Percentiles rank a stretch among this genome's conserved stretches.
phyloP scores from a whole-genome alignment of 2,329 filamentous ascomycete genomes.

The Sclerotinia borealis region DNA sequence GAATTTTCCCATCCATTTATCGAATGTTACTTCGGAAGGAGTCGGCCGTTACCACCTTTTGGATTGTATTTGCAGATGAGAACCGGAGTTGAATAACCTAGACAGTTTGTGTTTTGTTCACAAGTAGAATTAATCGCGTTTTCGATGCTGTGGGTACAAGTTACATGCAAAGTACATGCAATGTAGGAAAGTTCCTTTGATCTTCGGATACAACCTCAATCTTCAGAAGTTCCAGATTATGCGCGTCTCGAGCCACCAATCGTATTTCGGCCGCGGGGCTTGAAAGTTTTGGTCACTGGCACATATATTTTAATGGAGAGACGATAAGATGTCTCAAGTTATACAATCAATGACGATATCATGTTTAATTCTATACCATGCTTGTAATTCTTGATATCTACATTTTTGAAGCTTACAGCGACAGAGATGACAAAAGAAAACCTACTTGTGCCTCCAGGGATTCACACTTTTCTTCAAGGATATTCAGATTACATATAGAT shows the following conservation, averaged over 20 bases:
- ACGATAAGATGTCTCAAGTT: slow-evolving; percentile 1
- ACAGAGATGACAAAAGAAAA: not conserved
- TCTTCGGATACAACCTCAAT: not conserved
- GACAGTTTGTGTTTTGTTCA: not conserved
- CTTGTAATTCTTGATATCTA: not conserved
- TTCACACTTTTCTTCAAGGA: slow-evolving; percentile 3
- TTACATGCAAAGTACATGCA: not conserved
- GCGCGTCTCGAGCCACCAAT: slow-evolving; percentile 6
- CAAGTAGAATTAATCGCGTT: not conserved
- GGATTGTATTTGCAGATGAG: not conserved
- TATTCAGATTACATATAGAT: not conserved
- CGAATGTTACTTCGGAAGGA: slow-evolving; percentile 1
- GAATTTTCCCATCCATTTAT: not conserved
- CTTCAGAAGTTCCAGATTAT: slow-evolving; percentile 6
- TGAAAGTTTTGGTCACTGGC: slow-evolving; percentile 2
- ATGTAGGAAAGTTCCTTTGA: not conserved
- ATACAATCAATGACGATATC: slow-evolving; percentile 4
- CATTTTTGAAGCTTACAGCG: not conserved
- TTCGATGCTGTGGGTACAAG: too few relatives aligned
- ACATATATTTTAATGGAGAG: not conserved
- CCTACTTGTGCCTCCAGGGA: not conserved
- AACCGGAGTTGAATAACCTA: not conserved
- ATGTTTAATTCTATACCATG: not conserved
- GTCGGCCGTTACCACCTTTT: not conserved
- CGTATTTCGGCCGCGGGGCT: not conserved